These are phyloP conservation scores for Litsea cubeba DNA, from an alignment of 164 flowering plant genomes.

Conservation along the genomic window DNA sequence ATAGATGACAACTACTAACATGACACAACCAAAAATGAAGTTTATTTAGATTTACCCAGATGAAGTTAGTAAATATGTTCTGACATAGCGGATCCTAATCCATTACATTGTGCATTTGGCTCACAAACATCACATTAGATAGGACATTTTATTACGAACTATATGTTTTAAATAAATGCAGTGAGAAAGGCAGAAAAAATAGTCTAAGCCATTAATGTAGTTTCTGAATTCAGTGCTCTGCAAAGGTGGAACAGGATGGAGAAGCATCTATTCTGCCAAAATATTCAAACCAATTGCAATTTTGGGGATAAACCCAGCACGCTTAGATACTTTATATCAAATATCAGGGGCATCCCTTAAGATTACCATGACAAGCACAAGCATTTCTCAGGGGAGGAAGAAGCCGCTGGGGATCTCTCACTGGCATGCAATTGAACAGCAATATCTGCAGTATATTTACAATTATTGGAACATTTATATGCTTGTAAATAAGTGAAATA, in stretches of 20 bases:
- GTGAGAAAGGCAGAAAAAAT: neutral
- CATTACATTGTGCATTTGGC: neutral
- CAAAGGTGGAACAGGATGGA: neutral
- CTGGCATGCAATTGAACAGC: constrained; percentile 93
- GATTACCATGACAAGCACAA: constrained; percentile 76
- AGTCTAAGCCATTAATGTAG: no score
- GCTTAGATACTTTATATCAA: neutral
- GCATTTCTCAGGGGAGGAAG: constrained; percentile 64
- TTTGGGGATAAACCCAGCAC: neutral
- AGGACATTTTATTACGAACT: no score
- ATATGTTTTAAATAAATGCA: no score
- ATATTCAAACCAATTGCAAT: neutral
- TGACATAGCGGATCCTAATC: neutral
- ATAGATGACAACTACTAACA: no score
- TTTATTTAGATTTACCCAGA: neutral
- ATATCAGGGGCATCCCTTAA: neutral
- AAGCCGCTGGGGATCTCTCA: constrained; percentile 85
- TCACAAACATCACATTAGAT: neutral
- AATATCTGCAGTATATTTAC: constrained; percentile 60
- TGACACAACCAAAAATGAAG: neutral
- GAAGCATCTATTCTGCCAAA: neutral
- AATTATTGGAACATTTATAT: constrained; percentile 2
- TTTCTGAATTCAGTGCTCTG: neutral
- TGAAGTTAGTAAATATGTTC: no score
- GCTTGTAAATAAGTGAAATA: no score